Conservation (phyloP, 202 grass and related monocot genomes). For the Schoenoplectus triqueter region DNA sequence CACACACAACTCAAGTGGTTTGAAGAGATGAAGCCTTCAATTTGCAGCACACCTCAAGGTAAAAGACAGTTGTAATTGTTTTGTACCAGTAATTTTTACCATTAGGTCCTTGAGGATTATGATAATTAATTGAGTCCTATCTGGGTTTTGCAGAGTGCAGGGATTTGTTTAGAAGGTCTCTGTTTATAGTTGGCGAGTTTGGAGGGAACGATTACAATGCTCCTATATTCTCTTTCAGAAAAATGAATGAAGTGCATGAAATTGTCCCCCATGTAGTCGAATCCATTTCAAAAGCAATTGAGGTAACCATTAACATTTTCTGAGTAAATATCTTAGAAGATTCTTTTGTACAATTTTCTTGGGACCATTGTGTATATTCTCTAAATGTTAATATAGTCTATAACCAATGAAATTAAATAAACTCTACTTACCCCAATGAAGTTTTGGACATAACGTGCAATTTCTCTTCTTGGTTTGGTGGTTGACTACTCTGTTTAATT, state of each 20-base stretch:
- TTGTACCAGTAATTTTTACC: not conserved
- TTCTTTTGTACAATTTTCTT: not conserved
- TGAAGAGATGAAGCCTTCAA: conserved; percentile 67
- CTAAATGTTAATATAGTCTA: not conserved
- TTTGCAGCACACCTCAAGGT: conserved; percentile 70
- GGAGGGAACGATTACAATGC: conserved; percentile 89
- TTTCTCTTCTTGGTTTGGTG: not conserved
- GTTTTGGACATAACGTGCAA: not conserved
- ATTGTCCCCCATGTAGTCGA: conserved; percentile 64
- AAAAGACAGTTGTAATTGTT: not conserved
- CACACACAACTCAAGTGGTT: conserved; percentile 85
- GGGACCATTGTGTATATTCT: conserved; percentile 4
- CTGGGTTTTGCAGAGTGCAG: conserved; percentile 54
- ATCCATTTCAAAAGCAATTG: conserved; percentile 63
- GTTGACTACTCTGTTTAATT: not conserved
- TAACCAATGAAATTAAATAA: not conserved
- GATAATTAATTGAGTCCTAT: conserved; percentile 32
- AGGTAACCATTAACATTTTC: conserved; percentile 45
- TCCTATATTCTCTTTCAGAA: conserved; percentile 62
- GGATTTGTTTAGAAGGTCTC: conserved; percentile 60
- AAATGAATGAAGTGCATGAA: conserved; percentile 63
- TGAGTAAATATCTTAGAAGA: not conserved
- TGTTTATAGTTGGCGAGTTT: conserved; percentile 80
- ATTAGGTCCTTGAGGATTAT: not conserved
- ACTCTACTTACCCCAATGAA: not conserved